Conservation (phyloP, 2,329 filamentous ascomycete species). For the Claviceps citrina region DNA sequence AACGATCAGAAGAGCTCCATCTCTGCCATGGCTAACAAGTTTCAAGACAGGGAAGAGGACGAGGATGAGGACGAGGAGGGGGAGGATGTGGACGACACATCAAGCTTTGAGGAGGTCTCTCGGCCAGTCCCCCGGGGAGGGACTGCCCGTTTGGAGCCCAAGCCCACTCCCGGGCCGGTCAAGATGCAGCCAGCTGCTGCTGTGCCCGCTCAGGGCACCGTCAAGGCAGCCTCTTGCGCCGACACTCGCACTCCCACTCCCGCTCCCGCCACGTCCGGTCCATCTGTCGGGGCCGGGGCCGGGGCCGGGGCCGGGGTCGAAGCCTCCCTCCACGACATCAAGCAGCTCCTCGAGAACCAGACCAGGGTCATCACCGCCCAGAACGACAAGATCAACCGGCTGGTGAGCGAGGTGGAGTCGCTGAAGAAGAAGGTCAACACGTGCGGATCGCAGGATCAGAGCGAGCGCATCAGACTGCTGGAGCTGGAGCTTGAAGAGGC, state of each 20-base stretch:
- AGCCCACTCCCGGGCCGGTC: conserved; percentile 24
- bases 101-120: conserved; percentile 74
- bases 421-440: conserved; percentile 60
- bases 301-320: conserved; percentile 38
- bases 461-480: conserved; percentile 50
- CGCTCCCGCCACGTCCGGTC: too few species aligned
- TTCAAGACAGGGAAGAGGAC: conserved; percentile 57
- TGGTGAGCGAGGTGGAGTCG: conserved; percentile 61
- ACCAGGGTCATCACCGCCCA: conserved; percentile 64
- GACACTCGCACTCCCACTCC: conserved; percentile 14
- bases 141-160: conserved; percentile 23
- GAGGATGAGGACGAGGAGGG: conserved; percentile 47
- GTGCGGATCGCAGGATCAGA: conserved; percentile 41
- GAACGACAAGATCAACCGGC: conserved; percentile 54
- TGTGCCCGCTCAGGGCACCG: conserved; percentile 9
- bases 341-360: conserved; percentile 60
- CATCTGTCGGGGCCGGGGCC: conserved; percentile 35
- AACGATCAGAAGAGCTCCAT: conserved; percentile 81
- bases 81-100: conserved; percentile 49
- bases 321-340: conserved; percentile 60
- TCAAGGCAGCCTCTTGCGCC: conserved; percentile 20
- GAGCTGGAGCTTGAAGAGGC: conserved; percentile 53
- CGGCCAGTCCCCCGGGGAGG: conserved; percentile 52
- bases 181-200: conserved; percentile 12
- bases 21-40: conserved; percentile 70